Evolutionary conservation across 192 early-diverging fungal genomes (phyloP).

Genomic region (Backusella australiensis): DNA sequence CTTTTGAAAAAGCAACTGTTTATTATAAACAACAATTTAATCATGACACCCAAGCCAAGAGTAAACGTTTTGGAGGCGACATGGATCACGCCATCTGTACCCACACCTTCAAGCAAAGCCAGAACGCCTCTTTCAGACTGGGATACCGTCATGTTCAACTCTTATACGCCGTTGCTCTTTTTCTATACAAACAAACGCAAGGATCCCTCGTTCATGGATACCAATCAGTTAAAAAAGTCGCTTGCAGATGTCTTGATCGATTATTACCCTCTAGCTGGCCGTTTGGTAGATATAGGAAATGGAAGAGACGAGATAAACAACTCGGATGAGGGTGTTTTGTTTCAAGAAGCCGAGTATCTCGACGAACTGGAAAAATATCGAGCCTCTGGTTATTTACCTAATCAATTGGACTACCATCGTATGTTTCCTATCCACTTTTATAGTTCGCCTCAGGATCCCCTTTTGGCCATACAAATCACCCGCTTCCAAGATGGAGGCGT

Average conservation of each 20-base stretch:
- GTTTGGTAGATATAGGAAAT: constrained; percentile 24
- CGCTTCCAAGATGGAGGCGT: constrained; percentile 28
- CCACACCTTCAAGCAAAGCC: constrained; percentile 6
- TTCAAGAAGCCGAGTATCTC: constrained; percentile 25
- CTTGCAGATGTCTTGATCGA: constrained; percentile 12
- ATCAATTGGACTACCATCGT: constrained; percentile 29
- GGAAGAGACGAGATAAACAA: constrained; percentile 28
- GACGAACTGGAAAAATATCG: constrained; percentile 10
- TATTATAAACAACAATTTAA: not conserved
- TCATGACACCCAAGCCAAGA: constrained; percentile 22
- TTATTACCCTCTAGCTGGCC: constrained; percentile 24
- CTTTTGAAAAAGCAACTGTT: not conserved
- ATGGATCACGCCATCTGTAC: constrained; percentile 11
- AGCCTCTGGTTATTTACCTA: constrained; percentile 24
- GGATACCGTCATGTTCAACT: constrained; percentile 35
- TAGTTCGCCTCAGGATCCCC: constrained; percentile 15
- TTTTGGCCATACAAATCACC: constrained; percentile 20
- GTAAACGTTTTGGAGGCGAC: not conserved
- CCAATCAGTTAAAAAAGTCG: not conserved
- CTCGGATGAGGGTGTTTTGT: constrained; percentile 24
- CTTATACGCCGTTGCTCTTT: constrained; percentile 25
- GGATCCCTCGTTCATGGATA: constrained; percentile 20
- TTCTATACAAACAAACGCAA: constrained; percentile 20
- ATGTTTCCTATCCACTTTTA: constrained; percentile 35
- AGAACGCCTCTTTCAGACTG: constrained; percentile 22